Evolutionary conservation across 306 rosid species (phyloP), one percentile per base, ranked within the genome.

Genomic region (Senna siamea): DNA sequence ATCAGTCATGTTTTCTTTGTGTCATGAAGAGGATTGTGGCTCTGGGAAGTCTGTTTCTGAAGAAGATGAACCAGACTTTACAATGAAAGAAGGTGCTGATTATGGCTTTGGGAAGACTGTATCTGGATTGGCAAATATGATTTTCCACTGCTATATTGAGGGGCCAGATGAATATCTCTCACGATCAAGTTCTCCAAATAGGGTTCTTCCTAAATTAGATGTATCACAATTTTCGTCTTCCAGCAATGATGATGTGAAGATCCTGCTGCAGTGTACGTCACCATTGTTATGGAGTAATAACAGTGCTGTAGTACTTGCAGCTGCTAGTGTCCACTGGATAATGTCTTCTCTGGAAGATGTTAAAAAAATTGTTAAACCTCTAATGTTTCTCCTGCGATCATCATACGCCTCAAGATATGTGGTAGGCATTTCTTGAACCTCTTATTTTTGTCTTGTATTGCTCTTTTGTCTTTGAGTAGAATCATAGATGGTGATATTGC

Each of bases 231-330:
- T 84, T 79, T 84, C 90, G 38, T 86, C 92, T 77, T 82, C 82
- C 76, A 68, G 75, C 67, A 83, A 90, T 55, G 90, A 90, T 48
- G 89, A 84, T 82, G 88, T 90, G 84, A 90, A 79, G 93, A 87
- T 88, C 81, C 87, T 95, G 83, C 89, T 92, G 84, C 89, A 81
- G 75, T 92, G 97, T 74, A 95, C 93, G 15, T 92, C 93, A 15
- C 98, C 97, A 57, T 88, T 95, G 86, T 80, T 95, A 69, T 92
- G 99, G 99, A 88, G 97, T 76, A 82, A 95, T 80, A 95, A 92
- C 74, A 90, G 99, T 72, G 99, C 99, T 69, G 99, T 90, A 74
- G 96, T 90, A 75, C 93, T 95, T 82, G 98, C 96, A 73, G 93
- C 98, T 80, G 92, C 96, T 35, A 86, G 96, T 68, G 90, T 92